Percentiles rank a stretch among this genome's conserved stretches.
Conservation (phyloP, 1,284 basidiomycete species). For the Hymenochaete sp. region DNA sequence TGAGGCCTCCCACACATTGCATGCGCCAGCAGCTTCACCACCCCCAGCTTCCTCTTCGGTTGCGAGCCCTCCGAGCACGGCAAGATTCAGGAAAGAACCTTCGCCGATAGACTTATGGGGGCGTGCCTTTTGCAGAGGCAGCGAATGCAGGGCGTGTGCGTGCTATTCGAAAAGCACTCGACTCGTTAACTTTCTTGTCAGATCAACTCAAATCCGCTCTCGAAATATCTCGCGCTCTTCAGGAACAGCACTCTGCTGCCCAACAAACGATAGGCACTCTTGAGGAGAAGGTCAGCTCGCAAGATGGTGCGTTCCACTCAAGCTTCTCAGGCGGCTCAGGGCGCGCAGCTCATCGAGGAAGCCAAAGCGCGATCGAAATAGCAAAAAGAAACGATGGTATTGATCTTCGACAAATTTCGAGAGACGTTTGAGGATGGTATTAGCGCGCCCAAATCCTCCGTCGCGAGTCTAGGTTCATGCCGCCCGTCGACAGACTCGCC, state of each 20-base stretch:
- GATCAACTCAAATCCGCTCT: conserved; percentile 73
- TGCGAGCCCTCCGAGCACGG: conserved; percentile 5
- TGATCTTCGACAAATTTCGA: conserved; percentile 57
- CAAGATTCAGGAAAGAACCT: conserved; percentile 7
- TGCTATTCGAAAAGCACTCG: conserved; percentile 9
- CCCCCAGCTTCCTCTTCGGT: conserved; percentile 15
- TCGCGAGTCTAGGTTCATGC: conserved; percentile 13
- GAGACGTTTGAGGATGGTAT: conserved; percentile 58
- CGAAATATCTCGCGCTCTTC: conserved; percentile 63
- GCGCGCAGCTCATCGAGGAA: conserved; percentile 37
- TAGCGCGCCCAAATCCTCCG: conserved; percentile 13
- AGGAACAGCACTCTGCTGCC: conserved; percentile 72
- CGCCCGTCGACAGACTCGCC: conserved; percentile 16
- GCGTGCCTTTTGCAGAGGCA: conserved; percentile 5
- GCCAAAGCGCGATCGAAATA: conserved; percentile 30
- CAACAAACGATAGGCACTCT: conserved; percentile 71
- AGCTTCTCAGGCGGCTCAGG: conserved; percentile 30
- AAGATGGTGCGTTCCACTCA: conserved; percentile 42
- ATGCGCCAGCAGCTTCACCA: conserved; percentile 12
- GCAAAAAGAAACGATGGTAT: conserved; percentile 37
- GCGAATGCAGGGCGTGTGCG: conserved; percentile 4
- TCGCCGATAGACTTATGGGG: background rate
- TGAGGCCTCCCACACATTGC: conserved; percentile 16
- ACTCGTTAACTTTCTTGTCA: conserved; percentile 64
- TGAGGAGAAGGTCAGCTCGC: conserved; percentile 55